These are phyloP conservation scores for Aureobasidium namibiae DNA, from an alignment of 2,329 filamentous ascomycete species.

Conservation along the genomic window DNA sequence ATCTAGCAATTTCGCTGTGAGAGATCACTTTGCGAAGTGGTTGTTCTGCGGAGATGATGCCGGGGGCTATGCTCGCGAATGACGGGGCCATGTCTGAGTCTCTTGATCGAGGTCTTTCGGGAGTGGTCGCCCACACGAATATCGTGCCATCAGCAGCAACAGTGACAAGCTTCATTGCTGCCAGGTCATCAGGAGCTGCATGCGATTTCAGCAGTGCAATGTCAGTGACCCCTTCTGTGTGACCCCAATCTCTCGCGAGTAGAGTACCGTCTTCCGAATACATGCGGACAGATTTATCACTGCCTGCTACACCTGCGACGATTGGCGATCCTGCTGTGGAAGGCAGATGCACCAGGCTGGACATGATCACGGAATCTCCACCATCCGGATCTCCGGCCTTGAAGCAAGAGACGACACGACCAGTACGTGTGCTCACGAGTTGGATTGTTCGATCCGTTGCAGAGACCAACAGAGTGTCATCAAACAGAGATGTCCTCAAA, in stretches of 20 bases:
- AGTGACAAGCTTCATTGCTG: conserved; percentile 42
- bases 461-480: conserved; percentile 48
- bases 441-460: conserved; percentile 56
- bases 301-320: conserved; percentile 82
- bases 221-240: conserved; percentile 88
- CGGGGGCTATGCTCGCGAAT: conserved; percentile 13
- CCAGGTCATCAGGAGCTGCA: conserved; percentile 18
- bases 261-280: conserved; percentile 77
- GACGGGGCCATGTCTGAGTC: conserved; percentile 1
- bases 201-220: conserved; percentile 49
- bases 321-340: conserved; percentile 54
- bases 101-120: conserved; percentile 4
- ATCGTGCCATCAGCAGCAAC: conserved; percentile 44
- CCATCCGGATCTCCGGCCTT: conserved; percentile 75
- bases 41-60: conserved; percentile 48
- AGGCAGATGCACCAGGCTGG: conserved; percentile 60
- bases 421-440: conserved; percentile 47
- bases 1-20: conserved; percentile 76
- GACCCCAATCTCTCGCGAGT: conserved; percentile 84
- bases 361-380: conserved; percentile 73
- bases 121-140: conserved; percentile 38
- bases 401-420: conserved; percentile 64
- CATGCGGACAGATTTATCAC: conserved; percentile 87
- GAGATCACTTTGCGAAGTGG: conserved; percentile 81
- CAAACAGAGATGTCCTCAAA: conserved; percentile 62